Evolutionary conservation across 805 yeast species (phyloP).

Genomic region (Tetrapisispora taiwanensis): DNA sequence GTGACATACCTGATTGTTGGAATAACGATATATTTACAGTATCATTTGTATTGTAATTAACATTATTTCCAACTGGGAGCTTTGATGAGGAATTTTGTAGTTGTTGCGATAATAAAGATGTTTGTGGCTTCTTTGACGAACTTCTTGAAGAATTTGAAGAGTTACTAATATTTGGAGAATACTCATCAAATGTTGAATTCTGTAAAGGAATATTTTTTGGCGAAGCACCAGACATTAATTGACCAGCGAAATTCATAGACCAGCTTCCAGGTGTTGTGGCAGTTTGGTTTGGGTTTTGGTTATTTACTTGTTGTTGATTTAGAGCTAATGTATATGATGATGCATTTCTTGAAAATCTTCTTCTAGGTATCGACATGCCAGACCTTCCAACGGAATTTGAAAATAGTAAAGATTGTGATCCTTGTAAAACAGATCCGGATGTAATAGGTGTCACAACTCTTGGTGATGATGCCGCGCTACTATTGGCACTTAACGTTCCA

Average conservation of each 20-base stretch:
- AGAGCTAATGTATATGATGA: conserved; percentile 26
- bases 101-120: conserved; percentile 29
- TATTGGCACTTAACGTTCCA: conserved; percentile 15
- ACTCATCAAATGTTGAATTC: conserved; percentile 16
- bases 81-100: conserved; percentile 20
- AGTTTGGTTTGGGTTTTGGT: background rate
- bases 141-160: conserved; percentile 9
- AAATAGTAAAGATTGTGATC: conserved; percentile 14
- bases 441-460: conserved; percentile 9
- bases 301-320: conserved; percentile 14
- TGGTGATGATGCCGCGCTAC: conserved; percentile 27
- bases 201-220: conserved; percentile 7
- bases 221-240: background rate
- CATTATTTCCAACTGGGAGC: background rate
- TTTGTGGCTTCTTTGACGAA: conserved; percentile 18
- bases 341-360: conserved; percentile 23
- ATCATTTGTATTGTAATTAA: background rate
- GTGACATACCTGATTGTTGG: background rate
- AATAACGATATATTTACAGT: background rate
- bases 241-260: background rate
- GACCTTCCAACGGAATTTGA: conserved; percentile 16
- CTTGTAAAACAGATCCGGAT: conserved; percentile 6
- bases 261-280: conserved; percentile 4
- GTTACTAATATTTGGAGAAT: conserved; percentile 9
- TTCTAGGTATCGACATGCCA: conserved; percentile 22